Base-by-base conservation (phyloP, 768 basidiomycete genomes). In the Thelephora aurantiotincta region DNA sequence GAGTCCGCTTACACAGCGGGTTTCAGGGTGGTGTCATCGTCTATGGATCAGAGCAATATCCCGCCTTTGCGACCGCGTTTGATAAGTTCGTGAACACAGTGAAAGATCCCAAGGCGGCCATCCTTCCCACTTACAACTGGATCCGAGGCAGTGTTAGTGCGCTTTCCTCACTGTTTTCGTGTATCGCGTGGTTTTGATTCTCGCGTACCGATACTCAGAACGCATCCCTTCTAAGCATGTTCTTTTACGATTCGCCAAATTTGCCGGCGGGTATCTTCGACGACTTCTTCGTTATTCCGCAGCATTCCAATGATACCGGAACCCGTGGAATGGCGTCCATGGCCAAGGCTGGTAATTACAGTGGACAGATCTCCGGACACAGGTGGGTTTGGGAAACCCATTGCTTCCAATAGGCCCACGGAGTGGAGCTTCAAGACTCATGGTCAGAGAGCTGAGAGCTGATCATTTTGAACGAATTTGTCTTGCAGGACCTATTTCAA, bases 231-330 rank as follows among this genome's bases (percentile, higher is more conserved):
- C 56, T 58, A 48, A 58, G 62, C 6, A 46, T 75, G 2, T 45
- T 82, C 19, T 82, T 82, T 59, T 81, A 82, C 52, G 73, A 82
- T 53, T 72, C 52, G 0, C 77, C 78, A 12, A 64, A 57, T 0
- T 68, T 68, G 0, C 75, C 74, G 0, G 48, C 51, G 0, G 75
- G 72, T 1, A 67, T 75, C 22, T 77, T 77, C 50, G 74, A 77
- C 49, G 66, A 65, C 7, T 74, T 74, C 58, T 51, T 76, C 19
- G 61, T 63, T 1, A 71, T 77, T 33, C 69, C 70, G 2, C 47
- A 55, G 14, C 42, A 72, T 19, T 56, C 55, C 2, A 57, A 58
- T 46, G 66, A 74, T 48, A 56, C 75, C 2, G 54, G 49, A 1
- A 71, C 71, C 0, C 34, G 33, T 38, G 33, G 33, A 5, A 26